A percentile compares a stretch with the other conserved stretches of the same genome.
These are phyloP conservation scores for Discostella pseudostelligera DNA, from an alignment of 108 stramenopile species.

Conservation along the genomic window DNA sequence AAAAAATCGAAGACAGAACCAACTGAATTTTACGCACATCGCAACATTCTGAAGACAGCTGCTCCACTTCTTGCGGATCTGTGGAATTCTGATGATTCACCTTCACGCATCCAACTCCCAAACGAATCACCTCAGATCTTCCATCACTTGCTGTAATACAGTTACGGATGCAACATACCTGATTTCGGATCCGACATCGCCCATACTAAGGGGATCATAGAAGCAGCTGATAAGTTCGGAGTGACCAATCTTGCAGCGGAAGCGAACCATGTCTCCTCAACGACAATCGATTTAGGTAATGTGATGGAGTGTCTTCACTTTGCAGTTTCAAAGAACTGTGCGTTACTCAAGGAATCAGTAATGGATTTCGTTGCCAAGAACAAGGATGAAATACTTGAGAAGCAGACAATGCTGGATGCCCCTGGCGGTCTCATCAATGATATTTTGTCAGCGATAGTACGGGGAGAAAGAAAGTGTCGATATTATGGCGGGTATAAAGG, in stretches of 20 bases:
- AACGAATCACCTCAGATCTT: no score
- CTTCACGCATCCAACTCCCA: background rate
- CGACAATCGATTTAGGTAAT: background rate
- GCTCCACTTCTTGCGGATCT: background rate
- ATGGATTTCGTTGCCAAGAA: conserved; percentile 9
- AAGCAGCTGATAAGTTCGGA: conserved; percentile 5
- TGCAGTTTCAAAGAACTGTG: conserved; percentile 6
- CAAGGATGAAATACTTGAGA: background rate
- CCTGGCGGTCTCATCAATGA: background rate
- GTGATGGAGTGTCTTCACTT: background rate
- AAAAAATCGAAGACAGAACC: background rate
- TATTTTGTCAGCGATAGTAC: background rate
- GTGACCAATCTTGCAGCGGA: background rate
- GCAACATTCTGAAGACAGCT: background rate
- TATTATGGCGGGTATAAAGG: no score
- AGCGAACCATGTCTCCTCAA: background rate
- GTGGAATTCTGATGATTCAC: background rate
- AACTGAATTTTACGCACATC: conserved; percentile 3
- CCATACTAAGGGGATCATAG: background rate
- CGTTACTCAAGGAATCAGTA: background rate
- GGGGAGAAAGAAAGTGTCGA: background rate
- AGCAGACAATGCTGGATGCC: background rate
- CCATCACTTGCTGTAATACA: background rate
- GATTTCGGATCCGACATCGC: background rate
- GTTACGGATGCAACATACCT: background rate